Conservation (phyloP, 2,329 filamentous ascomycete genomes). For the Arthrinium phaeospermum region DNA sequence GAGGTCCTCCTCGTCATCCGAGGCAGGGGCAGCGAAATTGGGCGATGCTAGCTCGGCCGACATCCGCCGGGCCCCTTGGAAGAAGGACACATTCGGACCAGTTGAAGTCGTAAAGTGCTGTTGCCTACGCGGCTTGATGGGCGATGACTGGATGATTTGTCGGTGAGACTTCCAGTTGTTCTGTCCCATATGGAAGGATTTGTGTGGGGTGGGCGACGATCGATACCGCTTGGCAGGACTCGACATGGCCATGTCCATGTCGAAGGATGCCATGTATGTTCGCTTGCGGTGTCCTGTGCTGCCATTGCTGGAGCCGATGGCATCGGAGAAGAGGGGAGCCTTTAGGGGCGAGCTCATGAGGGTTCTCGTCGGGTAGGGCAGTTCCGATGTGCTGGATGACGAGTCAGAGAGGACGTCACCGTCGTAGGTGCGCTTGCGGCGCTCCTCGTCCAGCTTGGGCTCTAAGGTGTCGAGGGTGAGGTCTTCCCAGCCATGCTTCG, state of each 20-base stretch:
- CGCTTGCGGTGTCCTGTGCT: constrained; percentile 70
- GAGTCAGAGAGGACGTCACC: constrained; percentile 85
- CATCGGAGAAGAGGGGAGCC: constrained; percentile 83
- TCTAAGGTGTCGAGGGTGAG: constrained; percentile 86
- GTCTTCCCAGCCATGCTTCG: constrained; percentile 93
- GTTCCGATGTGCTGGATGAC: constrained; percentile 81
- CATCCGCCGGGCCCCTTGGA: constrained; percentile 72
- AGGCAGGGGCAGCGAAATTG: constrained; percentile 63
- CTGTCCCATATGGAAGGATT: constrained; percentile 60
- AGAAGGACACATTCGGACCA: constrained; percentile 79
- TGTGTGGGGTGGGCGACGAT: constrained; percentile 64
- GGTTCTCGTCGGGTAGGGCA: constrained; percentile 69
- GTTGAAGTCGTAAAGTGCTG: constrained; percentile 75
- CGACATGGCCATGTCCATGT: constrained; percentile 51
- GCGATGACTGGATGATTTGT: constrained; percentile 83
- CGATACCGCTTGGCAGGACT: constrained; percentile 74
- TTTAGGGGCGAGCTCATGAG: constrained; percentile 88
- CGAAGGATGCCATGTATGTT: constrained; percentile 65
- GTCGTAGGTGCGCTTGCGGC: constrained; percentile 70
- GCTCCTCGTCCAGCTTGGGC: constrained; percentile 79
- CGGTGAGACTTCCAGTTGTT: constrained; percentile 78
- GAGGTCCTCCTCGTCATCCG: constrained; percentile 84
- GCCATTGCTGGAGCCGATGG: constrained; percentile 72
- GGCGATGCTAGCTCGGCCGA: constrained; percentile 66
- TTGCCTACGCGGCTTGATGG: constrained; percentile 77